Conservation (phyloP, 2,329 filamentous ascomycete species). For the Fusarium domesticum region DNA sequence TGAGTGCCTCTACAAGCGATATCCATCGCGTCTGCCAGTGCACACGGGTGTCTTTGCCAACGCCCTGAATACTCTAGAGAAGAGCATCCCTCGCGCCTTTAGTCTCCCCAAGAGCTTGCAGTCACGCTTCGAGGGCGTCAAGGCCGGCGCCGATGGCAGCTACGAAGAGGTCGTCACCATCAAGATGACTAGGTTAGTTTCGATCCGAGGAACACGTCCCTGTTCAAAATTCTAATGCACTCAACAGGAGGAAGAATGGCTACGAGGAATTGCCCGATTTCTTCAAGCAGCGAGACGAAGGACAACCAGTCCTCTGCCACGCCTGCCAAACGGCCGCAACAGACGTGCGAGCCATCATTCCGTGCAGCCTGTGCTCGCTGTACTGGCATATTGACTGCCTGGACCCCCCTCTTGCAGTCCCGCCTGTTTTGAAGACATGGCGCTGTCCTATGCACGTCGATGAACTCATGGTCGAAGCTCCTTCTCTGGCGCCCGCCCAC, state of each 20-base stretch:
- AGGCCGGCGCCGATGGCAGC: constrained; percentile 71
- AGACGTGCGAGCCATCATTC: constrained; percentile 67
- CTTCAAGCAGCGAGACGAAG: constrained; percentile 70
- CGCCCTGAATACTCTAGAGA: constrained; percentile 63
- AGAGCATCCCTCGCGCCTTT: constrained; percentile 69
- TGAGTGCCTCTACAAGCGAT: constrained; percentile 56
- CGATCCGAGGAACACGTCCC: neutral
- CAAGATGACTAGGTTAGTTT: constrained; percentile 63
- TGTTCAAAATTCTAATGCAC: constrained; percentile 4
- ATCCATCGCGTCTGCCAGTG: constrained; percentile 44
- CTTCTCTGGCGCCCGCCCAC: constrained; percentile 58
- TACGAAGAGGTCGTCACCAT: constrained; percentile 67
- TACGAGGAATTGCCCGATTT: constrained; percentile 65
- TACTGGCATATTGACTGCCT: constrained; percentile 93
- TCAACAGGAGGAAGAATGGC: constrained; percentile 48
- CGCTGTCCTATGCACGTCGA: constrained; percentile 85
- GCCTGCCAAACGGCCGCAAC: constrained; percentile 66
- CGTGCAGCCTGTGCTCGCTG: constrained; percentile 78
- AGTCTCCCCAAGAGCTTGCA: constrained; percentile 68
- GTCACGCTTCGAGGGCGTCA: constrained; percentile 75
- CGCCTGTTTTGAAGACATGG: constrained; percentile 76
- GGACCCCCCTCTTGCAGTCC: constrained; percentile 76
- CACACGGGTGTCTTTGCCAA: constrained; percentile 58
- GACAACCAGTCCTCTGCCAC: constrained; percentile 74
- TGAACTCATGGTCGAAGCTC: constrained; percentile 63